Base-by-base conservation (phyloP, 1,284 basidiomycete species). In the Porodaedalea pini region DNA sequence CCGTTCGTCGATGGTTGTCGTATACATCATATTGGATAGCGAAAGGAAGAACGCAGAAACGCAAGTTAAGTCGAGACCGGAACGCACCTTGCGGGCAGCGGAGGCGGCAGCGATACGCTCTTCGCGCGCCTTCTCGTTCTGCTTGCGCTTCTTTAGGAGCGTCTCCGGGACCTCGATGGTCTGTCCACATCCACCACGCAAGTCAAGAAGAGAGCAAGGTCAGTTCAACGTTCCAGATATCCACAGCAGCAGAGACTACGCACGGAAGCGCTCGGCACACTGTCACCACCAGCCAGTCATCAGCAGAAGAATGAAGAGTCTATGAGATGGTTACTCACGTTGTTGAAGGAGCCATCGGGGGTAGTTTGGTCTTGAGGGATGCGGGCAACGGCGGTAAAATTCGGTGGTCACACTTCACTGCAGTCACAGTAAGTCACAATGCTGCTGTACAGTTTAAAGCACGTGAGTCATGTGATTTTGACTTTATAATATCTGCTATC, bases 71-170 rank as follows among this genome's bases (percentile, higher is more conserved):
- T 32, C 31, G 34, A 40, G 40, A 17, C 11, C 10, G 10, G 44
- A 15, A 69, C 87, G 72, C 73, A 98, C 96, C 91, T 98, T 98
- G 73, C 91, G 90, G 68, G 92, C 90, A 71, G 91, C 91, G 53
- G 81, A 74, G 36, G 92, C 91, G 65, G 92, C 90, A 65, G 83
- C 85, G 69, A 95, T 81, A 73, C 92, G 94, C 75, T 98, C 95
- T 82, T 98, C 94, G 69, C 94, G 86, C 64, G 90, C 90, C 85
- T 98, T 97, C 81, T 95, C 94, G 73, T 90, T 97, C 77, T 94
- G 88, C 82, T 97, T 96, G 78, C 97, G 86, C 85, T 98, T 99
- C 85, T 97, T 97, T 80, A 98, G 92, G 80, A 97, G 86, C 71
- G 94, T 97, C 86, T 97, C 94, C 74, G 94, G 94, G 77, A 96